Percentiles rank a stretch among this genome's conserved stretches.
Evolutionary conservation across 495 filamentous ascomycete genomes (phyloP).

Genomic region (Trichoderma gamsii): DNA sequence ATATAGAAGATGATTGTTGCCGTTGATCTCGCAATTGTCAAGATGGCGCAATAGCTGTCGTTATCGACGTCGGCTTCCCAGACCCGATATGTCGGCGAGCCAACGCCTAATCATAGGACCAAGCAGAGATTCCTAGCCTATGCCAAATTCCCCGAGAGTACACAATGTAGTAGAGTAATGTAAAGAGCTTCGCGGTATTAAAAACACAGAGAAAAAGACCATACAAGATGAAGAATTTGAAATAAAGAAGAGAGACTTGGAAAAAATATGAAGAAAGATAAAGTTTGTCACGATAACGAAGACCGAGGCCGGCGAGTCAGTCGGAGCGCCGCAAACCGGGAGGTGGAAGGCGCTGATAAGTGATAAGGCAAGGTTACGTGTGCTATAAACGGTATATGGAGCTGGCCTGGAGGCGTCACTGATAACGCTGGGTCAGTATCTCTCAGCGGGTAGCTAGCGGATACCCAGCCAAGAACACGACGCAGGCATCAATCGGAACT

Average conservation of each 20-base stretch:
- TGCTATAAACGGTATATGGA: neutral
- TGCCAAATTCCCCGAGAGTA: neutral
- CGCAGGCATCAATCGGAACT: too few species aligned
- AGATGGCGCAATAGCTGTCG: slow-evolving; percentile 11
- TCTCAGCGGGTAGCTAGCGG: neutral
- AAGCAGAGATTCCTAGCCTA: neutral
- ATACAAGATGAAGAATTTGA: neutral
- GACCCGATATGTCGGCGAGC: neutral
- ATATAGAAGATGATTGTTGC: neutral
- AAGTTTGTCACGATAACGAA: slow-evolving; percentile 6
- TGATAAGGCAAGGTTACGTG: slow-evolving; percentile 7
- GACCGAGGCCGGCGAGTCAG: slow-evolving; percentile 10
- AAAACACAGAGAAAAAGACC: neutral
- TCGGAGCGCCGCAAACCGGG: slow-evolving; percentile 8
- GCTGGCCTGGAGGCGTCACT: neutral
- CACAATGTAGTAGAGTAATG: neutral
- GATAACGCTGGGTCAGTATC: neutral
- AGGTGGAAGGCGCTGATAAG: slow-evolving; percentile 10
- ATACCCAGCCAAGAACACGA: too few species aligned
- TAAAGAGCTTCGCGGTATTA: neutral
- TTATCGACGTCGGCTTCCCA: slow-evolving; percentile 2
- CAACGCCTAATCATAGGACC: neutral
- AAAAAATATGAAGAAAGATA: neutral
- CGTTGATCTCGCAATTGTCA: slow-evolving; percentile 2
- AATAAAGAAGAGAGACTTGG: neutral